Base-by-base conservation (phyloP, 169 alveolate species). In the Plasmodium vinckei region DNA sequence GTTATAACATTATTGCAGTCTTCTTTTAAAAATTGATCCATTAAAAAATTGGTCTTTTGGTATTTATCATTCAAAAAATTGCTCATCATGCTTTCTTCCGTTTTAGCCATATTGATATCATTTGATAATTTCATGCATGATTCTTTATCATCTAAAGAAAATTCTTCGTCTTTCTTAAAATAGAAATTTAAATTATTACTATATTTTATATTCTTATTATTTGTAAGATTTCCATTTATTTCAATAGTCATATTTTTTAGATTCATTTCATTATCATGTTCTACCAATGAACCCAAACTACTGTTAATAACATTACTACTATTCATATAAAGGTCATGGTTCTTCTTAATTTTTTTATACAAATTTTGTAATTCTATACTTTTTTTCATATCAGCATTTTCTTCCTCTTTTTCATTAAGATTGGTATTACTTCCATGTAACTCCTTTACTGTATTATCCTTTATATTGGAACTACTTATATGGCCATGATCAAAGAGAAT, bases 341-440 rank as follows among this genome's bases (percentile, higher is more conserved):
- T 61, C 25, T 61, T 60, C 56, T 60, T 60, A 46, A 73, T 73
- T 56, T 73, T 73, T 60, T 73, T 65, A 73, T 73, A 73, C 57
- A 73, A 73, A 25, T 73, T 49, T 19, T 46, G 67, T 13, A 73
- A 65, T 7, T 73, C 73, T 19, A 27, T 73, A 39, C 23, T 61
- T 61, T 61, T 73, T 33, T 61, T 60, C n/a, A 19, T 59, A 53
- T 73, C 49, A 13, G 17, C 0, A 51, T 25, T 57, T 19, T 57
- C 5, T 44, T 13, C 47, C 9, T 15, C 27, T 17, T 61, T 13
- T n/a, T n/a, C 42, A 61, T 73, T 42, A 12, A 17, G 9, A 27
- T 12, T 23, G 1, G 42, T 47, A 46, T 17, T 72, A 0, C 39
- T 56, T 17, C 19, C 47, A n/a, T 49, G 9, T 1, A 0, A n/a